phyloP scores from a whole-genome alignment of 768 basidiomycete species.

The Termitomyces sp. region DNA sequence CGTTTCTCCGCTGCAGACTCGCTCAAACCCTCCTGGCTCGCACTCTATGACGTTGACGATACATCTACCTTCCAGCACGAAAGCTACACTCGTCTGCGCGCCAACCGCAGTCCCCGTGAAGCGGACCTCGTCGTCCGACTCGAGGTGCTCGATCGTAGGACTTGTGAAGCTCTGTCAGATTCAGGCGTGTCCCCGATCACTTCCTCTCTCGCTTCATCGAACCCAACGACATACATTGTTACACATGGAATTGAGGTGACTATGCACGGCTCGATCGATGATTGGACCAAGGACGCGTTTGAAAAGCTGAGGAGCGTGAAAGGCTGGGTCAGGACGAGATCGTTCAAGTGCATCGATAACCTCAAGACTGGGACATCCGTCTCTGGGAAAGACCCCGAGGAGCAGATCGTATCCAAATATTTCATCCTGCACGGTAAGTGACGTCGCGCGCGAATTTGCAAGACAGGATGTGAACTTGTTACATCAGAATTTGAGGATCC shows the following conservation, averaged over 20 bases:
- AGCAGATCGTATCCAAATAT: conserved; percentile 28
- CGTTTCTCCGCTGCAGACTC: conserved; percentile 34
- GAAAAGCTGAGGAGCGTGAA: conserved; percentile 15
- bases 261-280: conserved; percentile 10
- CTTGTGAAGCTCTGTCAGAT: conserved; percentile 27
- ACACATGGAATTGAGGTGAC: conserved; percentile 24
- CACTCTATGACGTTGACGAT: conserved; percentile 43
- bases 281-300: conserved; percentile 19
- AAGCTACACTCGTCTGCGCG: conserved; percentile 37
- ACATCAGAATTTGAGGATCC: conserved; percentile 15
- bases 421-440: conserved; percentile 35
- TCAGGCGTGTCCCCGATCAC: conserved; percentile 26
- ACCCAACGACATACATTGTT: conserved; percentile 24
- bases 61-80: conserved; percentile 33
- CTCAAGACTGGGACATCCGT: conserved; percentile 27
- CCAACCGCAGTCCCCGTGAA: conserved; percentile 38
- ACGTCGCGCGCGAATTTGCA: background rate
- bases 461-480: background rate
- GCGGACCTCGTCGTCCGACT: conserved; percentile 32
- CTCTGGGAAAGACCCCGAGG: conserved; percentile 19
- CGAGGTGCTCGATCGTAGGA: conserved; percentile 38
- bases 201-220: conserved; percentile 22
- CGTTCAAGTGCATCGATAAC: conserved; percentile 34
- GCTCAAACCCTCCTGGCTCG: conserved; percentile 36
- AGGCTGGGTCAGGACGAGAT: conserved; percentile 35